Percentiles rank a stretch among this genome's conserved stretches.
phyloP scores from a whole-genome alignment of 192 early-diverging fungal species.

The Rhizophagus prolifer region DNA sequence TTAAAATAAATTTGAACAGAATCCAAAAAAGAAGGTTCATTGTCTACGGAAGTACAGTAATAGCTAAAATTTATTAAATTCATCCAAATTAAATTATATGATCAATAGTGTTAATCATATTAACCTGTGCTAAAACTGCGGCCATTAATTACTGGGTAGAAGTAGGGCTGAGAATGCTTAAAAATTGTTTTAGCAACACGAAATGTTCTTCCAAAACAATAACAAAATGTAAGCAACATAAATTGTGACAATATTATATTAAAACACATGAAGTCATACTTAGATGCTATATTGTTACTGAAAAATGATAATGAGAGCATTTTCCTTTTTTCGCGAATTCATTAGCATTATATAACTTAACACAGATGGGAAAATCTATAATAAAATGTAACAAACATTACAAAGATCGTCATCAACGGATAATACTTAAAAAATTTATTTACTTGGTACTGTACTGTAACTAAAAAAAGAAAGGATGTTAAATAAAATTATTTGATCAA shows the following conservation, averaged over 20 bases:
- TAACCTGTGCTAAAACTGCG: not conserved
- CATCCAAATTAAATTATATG: not conserved
- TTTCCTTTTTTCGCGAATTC: too few species aligned
- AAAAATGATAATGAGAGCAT: not conserved
- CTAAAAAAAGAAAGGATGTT: too few species aligned
- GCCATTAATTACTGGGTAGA: not conserved
- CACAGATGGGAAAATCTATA: too few species aligned
- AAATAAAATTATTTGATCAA: too few species aligned
- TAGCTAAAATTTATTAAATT: not conserved
- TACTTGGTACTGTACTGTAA: too few species aligned
- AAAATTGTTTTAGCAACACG: not conserved
- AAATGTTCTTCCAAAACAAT: not conserved
- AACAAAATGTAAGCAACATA: not conserved
- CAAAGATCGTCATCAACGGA: too few species aligned
- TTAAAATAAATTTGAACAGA: constrained; percentile 74
- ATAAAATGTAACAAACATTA: too few species aligned
- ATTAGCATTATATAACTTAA: too few species aligned
- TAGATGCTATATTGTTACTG: not conserved
- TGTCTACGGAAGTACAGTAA: constrained; percentile 58
- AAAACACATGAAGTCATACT: not conserved
- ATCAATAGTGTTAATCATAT: not conserved
- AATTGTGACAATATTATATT: not conserved
- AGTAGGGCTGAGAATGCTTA: not conserved
- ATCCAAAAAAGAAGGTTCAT: constrained; percentile 72
- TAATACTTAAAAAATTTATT: too few species aligned